Base-by-base conservation (phyloP, 441 rosid species). In the Macaranga tanarius region DNA sequence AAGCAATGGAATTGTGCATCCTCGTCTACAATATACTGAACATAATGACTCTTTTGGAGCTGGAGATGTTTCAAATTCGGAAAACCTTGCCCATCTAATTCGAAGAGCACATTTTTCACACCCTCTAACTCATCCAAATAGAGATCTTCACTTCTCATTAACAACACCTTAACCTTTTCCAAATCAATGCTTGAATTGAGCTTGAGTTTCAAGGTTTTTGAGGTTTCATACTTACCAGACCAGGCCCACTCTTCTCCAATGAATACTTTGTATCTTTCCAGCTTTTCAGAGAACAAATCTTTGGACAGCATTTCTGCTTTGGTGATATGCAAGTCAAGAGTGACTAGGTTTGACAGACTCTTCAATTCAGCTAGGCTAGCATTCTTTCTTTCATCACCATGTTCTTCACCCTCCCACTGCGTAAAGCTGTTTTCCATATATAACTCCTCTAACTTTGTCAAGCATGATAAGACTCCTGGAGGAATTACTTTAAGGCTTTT, bases 381-480 rank as follows among this genome's bases (percentile, higher is more conserved):
- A 51, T 25, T 69, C 12, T 56, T 23, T 20, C 31, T 42, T 12
- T 19, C 10, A 25, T 54, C 6, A 12, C 9, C 10, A 20, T 2
- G 12, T 6, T 17, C 25, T 12, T 69, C 63, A 20, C 17, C 13
- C 42, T 71, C 73, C 85, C 85, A 79, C 0, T 20, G 0, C 1
- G 13, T 15, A 70, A 55, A 78, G 69, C 74, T 55, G 2, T 34
- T 40, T 5, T n/a, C 19, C 72, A 76, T 71, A 1, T 17, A 50
- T 23, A 80, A 6, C n/a, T 74, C 82, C 52, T 83, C 86, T 61
- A 83, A 45, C 0, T 3, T 28, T 15, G 69, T n/a, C 65, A 85
- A 75, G 22, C 69, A 59, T 65, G 74, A 66, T 10, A 81, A n/a
- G 0, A 76, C 58, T 54, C 65, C 68, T 62, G 60, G 40, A 0